Evolutionary conservation across 2,329 filamentous ascomycete genomes (phyloP), one percentile per base, ranked within the genome.

Genomic region (Cadophora malorum): DNA sequence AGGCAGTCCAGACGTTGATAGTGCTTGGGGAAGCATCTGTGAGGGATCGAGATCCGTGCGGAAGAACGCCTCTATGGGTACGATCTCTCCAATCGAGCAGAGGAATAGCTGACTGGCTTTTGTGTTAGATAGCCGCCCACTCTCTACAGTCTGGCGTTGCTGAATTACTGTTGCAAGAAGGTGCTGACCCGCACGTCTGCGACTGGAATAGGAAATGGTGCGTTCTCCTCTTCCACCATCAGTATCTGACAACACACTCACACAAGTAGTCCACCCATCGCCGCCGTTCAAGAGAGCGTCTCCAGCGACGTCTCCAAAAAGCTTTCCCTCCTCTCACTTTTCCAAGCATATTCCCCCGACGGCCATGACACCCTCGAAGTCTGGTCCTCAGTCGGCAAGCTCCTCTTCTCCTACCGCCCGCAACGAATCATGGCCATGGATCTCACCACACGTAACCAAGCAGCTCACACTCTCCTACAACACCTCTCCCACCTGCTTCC

Each of bases 51-150:
- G 67, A 71, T 49, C 45, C 67, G 16, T 0, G 19, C 8, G 70
- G 70, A 0, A 41, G 62, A 19, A 71, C 70, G 25, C 70, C 70
- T 5, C 50, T 71, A 19, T 68, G 59, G 59, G 69, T 69, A 47
- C 31, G 67, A 38, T 9, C 8, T 14, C 12, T 14, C 8, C 8
- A 2, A 9, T 38, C 35, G 12, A 10, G 35, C 8, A 2, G 12
- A 38, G 3, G 7, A 9, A 14, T 38, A 38, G 8, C 35, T 28
- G 9, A 19, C n/a, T n/a, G 10, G 21, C 1, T 10, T 1, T 21
- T 59, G 35, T 35, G 41, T 14, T 35, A 69, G 65, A n/a, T 67
- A 23, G 67, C 67, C 19, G 35, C 64, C 7, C 9, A 63, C 12
- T 38, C 63, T 8, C 23, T 68, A 3, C 63, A 69, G 35, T 19